These are phyloP conservation scores for Dipteronia dyeriana DNA, from an alignment of 345 rosid genomes.

Conservation along the genomic window DNA sequence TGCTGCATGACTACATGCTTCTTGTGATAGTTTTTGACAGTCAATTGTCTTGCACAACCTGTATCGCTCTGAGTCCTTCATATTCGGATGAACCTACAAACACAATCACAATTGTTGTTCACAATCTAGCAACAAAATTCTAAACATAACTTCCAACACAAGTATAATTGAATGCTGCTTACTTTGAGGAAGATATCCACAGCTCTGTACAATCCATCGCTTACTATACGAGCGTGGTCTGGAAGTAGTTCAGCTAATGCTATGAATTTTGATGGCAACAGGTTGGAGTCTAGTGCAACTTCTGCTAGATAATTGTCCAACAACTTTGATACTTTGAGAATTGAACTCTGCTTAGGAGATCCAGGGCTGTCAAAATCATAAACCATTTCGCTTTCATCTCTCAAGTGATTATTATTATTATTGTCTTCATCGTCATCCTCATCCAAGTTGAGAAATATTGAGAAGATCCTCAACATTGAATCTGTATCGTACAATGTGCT, in stretches of 20 bases:
- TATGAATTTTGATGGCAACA: conserved; percentile 75
- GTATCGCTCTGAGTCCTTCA: conserved; percentile 86
- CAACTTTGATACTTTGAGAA: conserved; percentile 89
- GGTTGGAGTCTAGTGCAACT: conserved; percentile 79
- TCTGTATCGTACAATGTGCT: conserved; percentile 75
- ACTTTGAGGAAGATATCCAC: conserved; percentile 91
- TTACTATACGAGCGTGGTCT: conserved; percentile 86
- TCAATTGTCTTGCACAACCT: conserved; percentile 92
- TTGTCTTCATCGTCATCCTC: conserved; percentile 78
- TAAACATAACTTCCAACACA: neutral
- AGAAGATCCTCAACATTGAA: conserved; percentile 79
- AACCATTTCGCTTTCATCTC: conserved; percentile 80
- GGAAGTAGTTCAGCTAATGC: conserved; percentile 86
- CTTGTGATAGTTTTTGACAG: conserved; percentile 94
- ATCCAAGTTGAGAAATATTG: conserved; percentile 81
- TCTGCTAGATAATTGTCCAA: conserved; percentile 89
- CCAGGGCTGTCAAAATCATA: conserved; percentile 90
- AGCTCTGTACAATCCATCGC: conserved; percentile 93
- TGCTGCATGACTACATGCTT: conserved; percentile 98
- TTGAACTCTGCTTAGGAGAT: conserved; percentile 93
- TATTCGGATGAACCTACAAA: conserved; percentile 81
- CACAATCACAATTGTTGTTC: neutral
- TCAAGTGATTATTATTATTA: conserved; percentile 43
- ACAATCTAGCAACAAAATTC: neutral
- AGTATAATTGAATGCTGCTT: conserved; percentile 13